Conservation (phyloP, 163 green algal species). For the Scenedesmus sp. region DNA sequence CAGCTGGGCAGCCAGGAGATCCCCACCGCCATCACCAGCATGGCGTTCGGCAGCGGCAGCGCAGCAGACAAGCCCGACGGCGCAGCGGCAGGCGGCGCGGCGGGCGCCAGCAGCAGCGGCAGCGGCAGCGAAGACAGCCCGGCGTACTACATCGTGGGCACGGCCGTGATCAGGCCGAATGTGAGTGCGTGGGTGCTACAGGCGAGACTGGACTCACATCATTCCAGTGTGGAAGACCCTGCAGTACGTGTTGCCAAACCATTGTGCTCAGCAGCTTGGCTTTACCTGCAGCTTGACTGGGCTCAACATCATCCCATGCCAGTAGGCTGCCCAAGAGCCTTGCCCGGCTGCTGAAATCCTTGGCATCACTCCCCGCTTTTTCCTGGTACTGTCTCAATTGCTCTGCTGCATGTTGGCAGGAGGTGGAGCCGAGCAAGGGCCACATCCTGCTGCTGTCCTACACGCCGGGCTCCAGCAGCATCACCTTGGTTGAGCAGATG, state of each 20-base stretch:
- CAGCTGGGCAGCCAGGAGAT: slow-evolving; percentile 83
- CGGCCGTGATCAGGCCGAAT: slow-evolving; percentile 74
- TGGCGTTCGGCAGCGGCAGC: slow-evolving; percentile 67
- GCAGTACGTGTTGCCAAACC: too few species aligned
- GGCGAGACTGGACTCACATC: too few species aligned
- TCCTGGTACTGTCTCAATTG: not conserved
- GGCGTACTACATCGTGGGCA: slow-evolving; percentile 78
- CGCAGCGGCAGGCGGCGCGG: not conserved
- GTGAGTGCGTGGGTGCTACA: slow-evolving; percentile 20
- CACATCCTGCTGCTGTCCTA: slow-evolving; percentile 69
- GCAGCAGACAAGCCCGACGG: not conserved
- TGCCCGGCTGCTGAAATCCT: too few species aligned
- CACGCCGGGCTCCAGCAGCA: slow-evolving; percentile 9
- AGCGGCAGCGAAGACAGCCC: slow-evolving; percentile 1
- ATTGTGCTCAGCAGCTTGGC: too few species aligned
- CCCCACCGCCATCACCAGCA: slow-evolving; percentile 73
- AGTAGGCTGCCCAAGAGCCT: too few species aligned
- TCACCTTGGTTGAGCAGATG: slow-evolving; percentile 85
- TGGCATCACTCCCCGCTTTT: too few species aligned
- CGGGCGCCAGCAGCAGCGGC: not conserved
- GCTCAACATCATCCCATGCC: too few species aligned
- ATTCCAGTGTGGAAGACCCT: too few species aligned
- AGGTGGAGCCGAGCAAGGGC: slow-evolving; percentile 90
- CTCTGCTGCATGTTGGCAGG: slow-evolving; percentile 55
- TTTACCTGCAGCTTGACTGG: too few species aligned